Evolutionary conservation across 1,284 basidiomycete species (phyloP).

Genomic region (Microbotryum lychnidis-dioicae): DNA sequence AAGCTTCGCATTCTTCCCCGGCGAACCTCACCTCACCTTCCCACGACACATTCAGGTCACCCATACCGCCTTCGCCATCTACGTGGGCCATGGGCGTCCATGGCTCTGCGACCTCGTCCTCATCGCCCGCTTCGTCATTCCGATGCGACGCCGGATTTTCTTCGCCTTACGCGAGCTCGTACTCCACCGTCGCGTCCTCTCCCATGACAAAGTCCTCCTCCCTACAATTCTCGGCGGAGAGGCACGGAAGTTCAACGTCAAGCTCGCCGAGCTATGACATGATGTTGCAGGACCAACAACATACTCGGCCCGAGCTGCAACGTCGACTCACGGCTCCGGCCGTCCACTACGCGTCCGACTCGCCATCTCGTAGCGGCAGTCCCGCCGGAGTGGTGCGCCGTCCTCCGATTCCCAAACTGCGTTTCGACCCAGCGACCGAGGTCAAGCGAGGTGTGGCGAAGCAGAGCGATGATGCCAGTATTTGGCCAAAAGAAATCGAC

Average conservation of each 20-base stretch:
- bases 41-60: too few species aligned
- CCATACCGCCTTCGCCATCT: too few species aligned
- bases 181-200: conserved; percentile 17
- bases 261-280: conserved; percentile 6
- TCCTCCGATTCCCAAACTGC: too few species aligned
- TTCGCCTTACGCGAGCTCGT: conserved; percentile 12
- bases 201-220: conserved; percentile 16
- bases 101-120: too few species aligned
- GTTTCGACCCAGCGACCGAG: background rate
- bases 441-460: conserved; percentile 17
- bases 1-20: too few species aligned
- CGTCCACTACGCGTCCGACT: background rate
- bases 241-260: conserved; percentile 6
- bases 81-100: too few species aligned
- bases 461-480: conserved; percentile 36
- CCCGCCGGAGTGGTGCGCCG: too few species aligned
- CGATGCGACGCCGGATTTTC: conserved; percentile 1
- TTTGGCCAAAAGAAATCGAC: conserved; percentile 44
- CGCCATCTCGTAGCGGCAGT: too few species aligned
- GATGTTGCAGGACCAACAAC: too few species aligned
- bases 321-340: conserved; percentile 15
- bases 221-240: background rate
- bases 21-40: too few species aligned
- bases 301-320: conserved; percentile 15
- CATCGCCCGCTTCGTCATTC: too few species aligned